Evolutionary conservation across 495 filamentous ascomycete species (phyloP), one percentile per base, ranked within the genome.

Genomic region (Penicillium canariense): DNA sequence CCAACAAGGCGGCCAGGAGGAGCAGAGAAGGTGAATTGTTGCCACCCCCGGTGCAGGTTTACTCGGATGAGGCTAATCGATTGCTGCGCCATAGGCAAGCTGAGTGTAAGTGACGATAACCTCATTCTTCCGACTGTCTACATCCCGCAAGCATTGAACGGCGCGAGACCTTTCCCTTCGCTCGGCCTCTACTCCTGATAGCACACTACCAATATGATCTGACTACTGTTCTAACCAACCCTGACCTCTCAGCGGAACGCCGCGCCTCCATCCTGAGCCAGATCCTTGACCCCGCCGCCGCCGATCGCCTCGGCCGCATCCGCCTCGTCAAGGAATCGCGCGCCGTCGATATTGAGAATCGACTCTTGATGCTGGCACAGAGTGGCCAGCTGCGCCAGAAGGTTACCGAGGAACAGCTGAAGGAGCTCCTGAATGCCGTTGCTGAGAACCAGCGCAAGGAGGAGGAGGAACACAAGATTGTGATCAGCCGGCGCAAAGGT

Each of bases 271-370:
- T 96, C 59, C 84, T 98, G 48, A 81, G 79, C 59, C 94, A 97
- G 67, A 96, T 98, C 79, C 89, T 97, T 50, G 84, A 89, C 55
- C 93, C 95, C 65, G 91, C 90, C 65, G 95, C 94, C 18, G 88
- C 90, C 48, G 94, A 98, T 74, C 88, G 94, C 14, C 80, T 98
- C 9, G 90, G 90, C 42, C 88, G 95, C 54, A 97, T 98, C 73
- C 88, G 92, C 12, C 84, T 98, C 51, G 94, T 97, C 52, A 97
- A 97, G 72, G 92, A 91, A 68, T 86, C 86, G 49, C 89, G 95
- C 62, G 94, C 94, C 30, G 79, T 79, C 39, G 91, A 96, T 63
- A 82, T 97, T 50, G 94, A 98, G 77, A 93, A 92, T 80, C 74
- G 93, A 36, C 81, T 98, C 30, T 89, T 98, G 70, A 90, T 87